phyloP scores from a whole-genome alignment of 805 yeast genomes.

The Komagataella phaffii region DNA sequence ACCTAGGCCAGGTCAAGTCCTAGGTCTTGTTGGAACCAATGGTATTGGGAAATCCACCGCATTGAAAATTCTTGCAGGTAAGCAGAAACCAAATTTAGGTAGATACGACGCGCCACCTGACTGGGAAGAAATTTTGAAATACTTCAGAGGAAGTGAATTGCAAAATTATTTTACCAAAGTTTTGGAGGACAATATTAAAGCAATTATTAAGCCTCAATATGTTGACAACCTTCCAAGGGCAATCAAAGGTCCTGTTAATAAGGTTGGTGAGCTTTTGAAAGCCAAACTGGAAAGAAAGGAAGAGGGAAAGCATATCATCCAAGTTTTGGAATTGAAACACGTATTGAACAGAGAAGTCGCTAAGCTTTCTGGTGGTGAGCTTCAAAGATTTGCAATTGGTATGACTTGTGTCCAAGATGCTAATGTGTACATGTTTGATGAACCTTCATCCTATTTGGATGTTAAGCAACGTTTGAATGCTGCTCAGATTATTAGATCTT shows the following conservation, averaged over 20 bases:
- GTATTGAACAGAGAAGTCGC: conserved; percentile 80
- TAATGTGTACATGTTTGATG: conserved; percentile 97
- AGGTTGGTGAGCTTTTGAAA: conserved; percentile 66
- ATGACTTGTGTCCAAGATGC: conserved; percentile 94
- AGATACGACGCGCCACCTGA: conserved; percentile 92
- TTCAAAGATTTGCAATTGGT: conserved; percentile 96
- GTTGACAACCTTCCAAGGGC: conserved; percentile 97
- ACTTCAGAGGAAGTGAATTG: conserved; percentile 94
- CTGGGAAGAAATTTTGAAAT: conserved; percentile 85
- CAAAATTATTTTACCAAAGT: conserved; percentile 93
- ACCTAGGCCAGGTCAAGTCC: conserved; percentile 97
- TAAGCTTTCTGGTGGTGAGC: conserved; percentile 94
- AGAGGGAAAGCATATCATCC: conserved; percentile 49
- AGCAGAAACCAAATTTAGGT: conserved; percentile 94
- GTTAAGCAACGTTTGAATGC: conserved; percentile 98
- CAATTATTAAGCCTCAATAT: conserved; percentile 97
- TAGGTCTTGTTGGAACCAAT: conserved; percentile 95
- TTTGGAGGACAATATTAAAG: conserved; percentile 85
- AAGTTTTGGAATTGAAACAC: conserved; percentile 58
- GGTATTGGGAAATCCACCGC: conserved; percentile 99
- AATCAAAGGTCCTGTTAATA: conserved; percentile 74
- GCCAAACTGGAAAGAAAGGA: conserved; percentile 65
- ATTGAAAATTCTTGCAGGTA: conserved; percentile 90
- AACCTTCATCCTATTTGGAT: conserved; percentile 96
- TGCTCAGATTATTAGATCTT: conserved; percentile 83